These are phyloP conservation scores for Pelargonium australe DNA, from an alignment of 441 rosid genomes.

Conservation along the genomic window DNA sequence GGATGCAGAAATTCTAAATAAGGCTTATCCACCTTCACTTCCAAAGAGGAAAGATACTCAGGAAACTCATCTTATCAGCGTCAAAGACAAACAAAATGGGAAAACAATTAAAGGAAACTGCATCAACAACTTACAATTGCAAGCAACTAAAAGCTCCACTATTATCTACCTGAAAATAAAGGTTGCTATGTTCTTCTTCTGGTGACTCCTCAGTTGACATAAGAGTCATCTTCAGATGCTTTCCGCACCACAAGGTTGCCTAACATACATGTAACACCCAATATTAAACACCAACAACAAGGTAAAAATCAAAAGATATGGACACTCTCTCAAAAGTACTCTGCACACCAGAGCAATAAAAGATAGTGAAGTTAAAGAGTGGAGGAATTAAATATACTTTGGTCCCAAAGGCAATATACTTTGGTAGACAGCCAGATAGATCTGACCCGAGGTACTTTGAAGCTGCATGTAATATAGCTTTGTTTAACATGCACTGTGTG, in stretches of 20 bases:
- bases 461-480: constrained; percentile 51
- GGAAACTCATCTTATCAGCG: neutral
- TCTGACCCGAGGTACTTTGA: constrained; percentile 46
- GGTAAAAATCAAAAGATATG: neutral
- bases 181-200: constrained; percentile 68
- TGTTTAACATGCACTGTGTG: constrained; percentile 72
- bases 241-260: constrained; percentile 82
- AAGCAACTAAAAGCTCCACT: constrained; percentile 9
- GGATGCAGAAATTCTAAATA: neutral
- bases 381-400: constrained; percentile 38
- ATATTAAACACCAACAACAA: neutral
- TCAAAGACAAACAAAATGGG: neutral
- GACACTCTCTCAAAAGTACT: neutral
- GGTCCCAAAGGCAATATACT: constrained; percentile 48
- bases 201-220: constrained; percentile 78
- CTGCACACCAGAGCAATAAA: constrained; percentile 9
- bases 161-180: constrained; percentile 57
- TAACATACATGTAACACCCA: constrained; percentile 20
- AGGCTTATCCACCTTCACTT: constrained; percentile 5
- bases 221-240: constrained; percentile 76
- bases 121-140: neutral
- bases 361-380: neutral
- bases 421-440: constrained; percentile 32
- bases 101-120: neutral
- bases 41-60: too few species aligned